Conservation (phyloP, 2,329 filamentous ascomycete genomes). For the Rutstroemia sydowiana region DNA sequence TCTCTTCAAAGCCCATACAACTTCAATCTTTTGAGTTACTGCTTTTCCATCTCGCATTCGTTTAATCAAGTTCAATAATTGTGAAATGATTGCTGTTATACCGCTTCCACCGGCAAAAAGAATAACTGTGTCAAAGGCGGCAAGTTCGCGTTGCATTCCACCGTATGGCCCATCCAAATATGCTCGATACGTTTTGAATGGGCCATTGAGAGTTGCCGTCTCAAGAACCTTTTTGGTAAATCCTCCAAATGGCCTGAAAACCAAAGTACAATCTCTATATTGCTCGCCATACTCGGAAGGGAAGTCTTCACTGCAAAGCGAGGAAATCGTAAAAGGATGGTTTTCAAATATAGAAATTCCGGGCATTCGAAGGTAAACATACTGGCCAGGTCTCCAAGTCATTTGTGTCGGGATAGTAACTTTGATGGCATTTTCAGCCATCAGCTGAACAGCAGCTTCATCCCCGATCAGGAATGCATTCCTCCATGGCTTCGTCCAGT, state of each 20-base stretch:
- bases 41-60: slow-evolving; percentile 92
- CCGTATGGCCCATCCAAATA: slow-evolving; percentile 94
- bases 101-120: slow-evolving; percentile 91
- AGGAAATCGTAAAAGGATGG: slow-evolving; percentile 92
- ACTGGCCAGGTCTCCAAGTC: slow-evolving; percentile 89
- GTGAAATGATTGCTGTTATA: slow-evolving; percentile 87
- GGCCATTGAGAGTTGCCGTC: slow-evolving; percentile 75
- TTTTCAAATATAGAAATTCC: slow-evolving; percentile 86
- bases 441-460: slow-evolving; percentile 79
- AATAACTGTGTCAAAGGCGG: slow-evolving; percentile 88
- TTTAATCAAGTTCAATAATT: slow-evolving; percentile 90
- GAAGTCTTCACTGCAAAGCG: slow-evolving; percentile 86
- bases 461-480: slow-evolving; percentile 82
- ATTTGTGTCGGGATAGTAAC: slow-evolving; percentile 90
- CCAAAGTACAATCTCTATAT: slow-evolving; percentile 81
- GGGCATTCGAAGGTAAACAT: slow-evolving; percentile 90
- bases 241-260: slow-evolving; percentile 85
- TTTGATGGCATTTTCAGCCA: slow-evolving; percentile 92
- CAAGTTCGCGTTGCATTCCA: slow-evolving; percentile 82
- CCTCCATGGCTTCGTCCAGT: slow-evolving; percentile 78
- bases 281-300: slow-evolving; percentile 84
- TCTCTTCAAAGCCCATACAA: slow-evolving; percentile 89
- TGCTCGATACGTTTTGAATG: slow-evolving; percentile 84
- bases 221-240: slow-evolving; percentile 84
- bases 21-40: slow-evolving; percentile 80